Base-by-base conservation (phyloP, 208 protist species). In the Trichomonas gallinae region DNA sequence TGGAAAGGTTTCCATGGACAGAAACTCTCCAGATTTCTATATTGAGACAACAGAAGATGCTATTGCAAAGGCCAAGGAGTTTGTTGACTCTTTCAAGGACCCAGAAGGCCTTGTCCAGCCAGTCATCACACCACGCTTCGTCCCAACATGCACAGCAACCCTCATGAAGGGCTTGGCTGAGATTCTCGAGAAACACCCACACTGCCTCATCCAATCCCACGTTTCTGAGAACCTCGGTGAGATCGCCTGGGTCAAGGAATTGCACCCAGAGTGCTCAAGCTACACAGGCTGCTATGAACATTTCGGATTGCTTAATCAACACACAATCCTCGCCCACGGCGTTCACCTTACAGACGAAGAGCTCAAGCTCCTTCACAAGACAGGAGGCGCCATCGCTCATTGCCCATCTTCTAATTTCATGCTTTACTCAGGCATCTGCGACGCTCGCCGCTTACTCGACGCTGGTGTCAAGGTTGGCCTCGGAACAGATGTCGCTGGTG, bases 321-420 rank as follows among this genome's bases (percentile, higher is more conserved):
- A 96, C 23, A 98, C 97, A 31, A 98, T 99, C 44, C 96, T 99
- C 88, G 99, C 98, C 23, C 98, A 99, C 96, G 97, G 97, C 46
- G 98, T 99, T 72, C 98, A 98, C 97, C 46, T 99, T 8, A 98
- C 97, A 15, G 97, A 97, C 44, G 97, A 98, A 44, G 99, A 99
- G 97, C 98, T 98, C 96, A 45, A 97, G 13, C 96, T 98, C 21
- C 38, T 99, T 8, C 96, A 97, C 96, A 83, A 96, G 45, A 98
- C 97, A 93, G 97, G 97, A 17, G 96, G 98, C 0, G 98, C 97
- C 38, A 98, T 99, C 40, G 98, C 97, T 2, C 98, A 99, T 97
- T 99, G 99, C 97, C 98, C 99, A 31, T 97, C 98, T 34, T 99
- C 98, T 10, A 99, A 99, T 97, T 98, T 98, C 63, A 98, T 98